Evolutionary conservation across 371 early-diverging fungal species (phyloP), one percentile per base, ranked within the genome.

Genomic region (Fennellomyces sp.): DNA sequence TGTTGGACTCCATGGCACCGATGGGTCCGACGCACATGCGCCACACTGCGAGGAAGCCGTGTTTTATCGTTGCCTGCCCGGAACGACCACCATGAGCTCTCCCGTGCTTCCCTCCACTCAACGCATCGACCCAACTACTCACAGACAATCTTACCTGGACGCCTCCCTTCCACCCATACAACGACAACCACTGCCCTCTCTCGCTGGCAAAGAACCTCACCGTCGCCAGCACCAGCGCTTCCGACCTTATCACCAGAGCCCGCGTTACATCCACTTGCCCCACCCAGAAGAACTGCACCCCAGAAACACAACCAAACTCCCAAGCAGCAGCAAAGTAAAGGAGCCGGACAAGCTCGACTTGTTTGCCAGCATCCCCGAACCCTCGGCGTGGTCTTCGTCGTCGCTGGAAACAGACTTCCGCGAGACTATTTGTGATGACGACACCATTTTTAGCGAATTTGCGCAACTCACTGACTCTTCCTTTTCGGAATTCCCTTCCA

Each of bases 361-460:
- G 31, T 41, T 52, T 60, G 42, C 27, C 31, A 17, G 26, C 25
- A 42, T 60, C 25, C 49, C 60, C 52, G 49, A 51, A 30, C 26
- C 60, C 17, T 21, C 21, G 36, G 12, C 17, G 25, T 51, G 39
- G 31, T 27, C 17, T 21, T 27, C 29, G 11, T 21, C 56, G 15
- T 28, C 23, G 49, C 47, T 48, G 33, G 52, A 36, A 58, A 15
- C 38, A n/a, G 19, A 17, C 36, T 41, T 49, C n/a, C 38, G 15
- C 17, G 33, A 56, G 11, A 47, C 56, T 27, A 41, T 62, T 21
- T 36, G 48, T 41, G 62, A 56, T 50, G 62, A 62, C 48, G 62
- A 62, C 29, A 56, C 38, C 12, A 49, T 62, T 49, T 51, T 62
- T 49, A 30, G 48, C n/a, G 62, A 62, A 38, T 49, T 56, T 56